Evolutionary conservation across 2,329 filamentous ascomycete species (phyloP).

Genomic region (Claviceps purpurea): DNA sequence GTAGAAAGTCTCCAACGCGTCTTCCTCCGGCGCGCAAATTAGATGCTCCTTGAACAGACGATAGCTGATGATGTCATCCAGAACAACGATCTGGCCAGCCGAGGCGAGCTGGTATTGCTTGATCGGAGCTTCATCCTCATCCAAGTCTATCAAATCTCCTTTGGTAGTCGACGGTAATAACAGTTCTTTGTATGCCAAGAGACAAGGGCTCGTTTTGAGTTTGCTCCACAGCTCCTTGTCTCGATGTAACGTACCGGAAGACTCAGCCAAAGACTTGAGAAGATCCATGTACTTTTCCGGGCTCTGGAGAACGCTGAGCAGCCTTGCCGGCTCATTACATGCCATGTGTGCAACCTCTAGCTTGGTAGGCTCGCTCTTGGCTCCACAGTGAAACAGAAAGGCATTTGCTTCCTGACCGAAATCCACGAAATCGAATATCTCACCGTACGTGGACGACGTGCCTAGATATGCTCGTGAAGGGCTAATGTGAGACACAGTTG

Average conservation of each 20-base stretch:
- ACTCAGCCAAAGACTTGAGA: constrained; percentile 67
- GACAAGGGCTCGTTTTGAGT: constrained; percentile 62
- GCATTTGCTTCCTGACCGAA: constrained; percentile 79
- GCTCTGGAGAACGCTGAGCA: constrained; percentile 67
- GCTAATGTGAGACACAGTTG: constrained; percentile 30
- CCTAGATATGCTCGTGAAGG: constrained; percentile 75
- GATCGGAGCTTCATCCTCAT: constrained; percentile 51
- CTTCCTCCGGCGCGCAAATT: constrained; percentile 81
- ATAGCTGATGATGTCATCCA: constrained; percentile 84
- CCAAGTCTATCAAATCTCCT: constrained; percentile 33
- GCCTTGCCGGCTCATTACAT: constrained; percentile 68
- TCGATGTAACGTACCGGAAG: constrained; percentile 53
- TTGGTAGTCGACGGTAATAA: constrained; percentile 22
- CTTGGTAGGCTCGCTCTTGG: constrained; percentile 82
- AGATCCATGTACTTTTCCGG: constrained; percentile 79
- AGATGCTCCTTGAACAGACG: constrained; percentile 76
- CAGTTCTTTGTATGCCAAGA: constrained; percentile 74
- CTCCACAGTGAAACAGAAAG: constrained; percentile 79
- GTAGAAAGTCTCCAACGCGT: constrained; percentile 75
- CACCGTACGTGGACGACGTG: constrained; percentile 53
- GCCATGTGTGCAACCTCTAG: constrained; percentile 71
- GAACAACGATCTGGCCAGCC: constrained; percentile 59
- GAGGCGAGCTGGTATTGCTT: constrained; percentile 67
- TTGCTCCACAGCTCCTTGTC: constrained; percentile 66
- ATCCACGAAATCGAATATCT: constrained; percentile 95